These are phyloP conservation scores for Daldinia eschscholtzii DNA, from an alignment of 2,329 filamentous ascomycete species.

Conservation along the genomic window DNA sequence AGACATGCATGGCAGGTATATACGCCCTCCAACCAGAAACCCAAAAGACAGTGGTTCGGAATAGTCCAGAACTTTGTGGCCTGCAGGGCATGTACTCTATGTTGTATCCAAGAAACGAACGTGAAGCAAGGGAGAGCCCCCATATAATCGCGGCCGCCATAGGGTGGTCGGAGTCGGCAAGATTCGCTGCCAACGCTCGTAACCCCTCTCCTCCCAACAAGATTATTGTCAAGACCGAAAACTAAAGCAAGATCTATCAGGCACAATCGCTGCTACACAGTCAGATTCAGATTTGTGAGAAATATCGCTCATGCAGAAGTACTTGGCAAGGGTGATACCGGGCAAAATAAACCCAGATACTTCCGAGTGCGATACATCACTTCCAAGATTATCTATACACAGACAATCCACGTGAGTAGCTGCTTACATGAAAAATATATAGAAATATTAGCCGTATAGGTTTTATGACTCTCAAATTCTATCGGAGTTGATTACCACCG, in stretches of 20 bases:
- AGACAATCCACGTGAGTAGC: neutral
- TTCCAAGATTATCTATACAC: neutral
- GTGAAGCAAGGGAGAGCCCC: constrained; percentile 26
- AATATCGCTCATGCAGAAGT: too few species aligned
- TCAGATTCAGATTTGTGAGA: constrained; percentile 13
- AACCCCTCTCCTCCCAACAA: constrained; percentile 21
- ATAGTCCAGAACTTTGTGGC: constrained; percentile 28
- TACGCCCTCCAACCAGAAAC: constrained; percentile 18
- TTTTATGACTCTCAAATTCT: neutral
- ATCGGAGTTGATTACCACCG: neutral
- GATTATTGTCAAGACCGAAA: constrained; percentile 9
- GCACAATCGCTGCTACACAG: constrained; percentile 6
- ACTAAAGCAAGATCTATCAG: constrained; percentile 31
- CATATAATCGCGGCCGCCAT: constrained; percentile 29
- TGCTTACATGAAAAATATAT: neutral
- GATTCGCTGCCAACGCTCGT: constrained; percentile 20
- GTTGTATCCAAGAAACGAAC: constrained; percentile 29
- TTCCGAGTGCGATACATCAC: neutral
- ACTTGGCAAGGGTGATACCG: neutral
- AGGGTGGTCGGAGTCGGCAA: constrained; percentile 25
- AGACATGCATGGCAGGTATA: constrained; percentile 17
- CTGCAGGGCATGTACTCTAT: constrained; percentile 14
- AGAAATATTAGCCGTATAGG: neutral
- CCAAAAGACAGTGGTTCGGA: constrained; percentile 9
- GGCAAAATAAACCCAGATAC: neutral